A percentile compares a stretch with the other conserved stretches of the same genome.
phyloP scores from a whole-genome alignment of 352 stramenopile genomes.

The Thalassiosira mediterranea region DNA sequence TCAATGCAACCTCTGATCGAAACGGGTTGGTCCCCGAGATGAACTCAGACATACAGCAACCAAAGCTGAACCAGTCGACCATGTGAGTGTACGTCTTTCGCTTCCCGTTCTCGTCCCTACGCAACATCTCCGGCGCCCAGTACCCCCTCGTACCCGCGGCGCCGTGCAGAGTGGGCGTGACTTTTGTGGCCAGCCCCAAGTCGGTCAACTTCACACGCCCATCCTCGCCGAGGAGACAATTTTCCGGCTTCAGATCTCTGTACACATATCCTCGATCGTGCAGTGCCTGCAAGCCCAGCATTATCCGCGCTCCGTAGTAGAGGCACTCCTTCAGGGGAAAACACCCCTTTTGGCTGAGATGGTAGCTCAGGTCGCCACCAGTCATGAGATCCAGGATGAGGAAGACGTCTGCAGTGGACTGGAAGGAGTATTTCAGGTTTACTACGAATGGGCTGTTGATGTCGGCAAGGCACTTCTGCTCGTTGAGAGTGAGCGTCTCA shows the following conservation, averaged over 20 bases:
- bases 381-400: slow-evolving; percentile 92
- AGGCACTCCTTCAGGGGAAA: slow-evolving; percentile 86
- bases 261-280: slow-evolving; percentile 87
- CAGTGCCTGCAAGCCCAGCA: slow-evolving; percentile 87
- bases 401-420: slow-evolving; percentile 88
- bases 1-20: slow-evolving; percentile 91
- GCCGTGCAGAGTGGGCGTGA: slow-evolving; percentile 85
- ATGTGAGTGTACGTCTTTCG: slow-evolving; percentile 92
- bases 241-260: slow-evolving; percentile 90
- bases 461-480: slow-evolving; percentile 84
- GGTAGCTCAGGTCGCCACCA: slow-evolving; percentile 86
- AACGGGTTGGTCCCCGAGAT: slow-evolving; percentile 97
- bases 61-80: slow-evolving; percentile 98
- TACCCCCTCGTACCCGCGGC: slow-evolving; percentile 87
- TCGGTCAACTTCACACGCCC: slow-evolving; percentile 95
- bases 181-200: slow-evolving; percentile 93
- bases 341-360: slow-evolving; percentile 80
- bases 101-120: slow-evolving; percentile 89
- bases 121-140: slow-evolving; percentile 97
- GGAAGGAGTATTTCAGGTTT: slow-evolving; percentile 91
- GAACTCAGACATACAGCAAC: slow-evolving; percentile 96
- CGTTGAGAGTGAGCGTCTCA: slow-evolving; percentile 82
- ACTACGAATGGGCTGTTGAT: slow-evolving; percentile 89
- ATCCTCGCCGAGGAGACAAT: slow-evolving; percentile 91
- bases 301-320: slow-evolving; percentile 89